Evolutionary conservation across 805 yeast genomes (phyloP), one percentile per base, ranked within the genome.

Genomic region (Wickerhamiella qilinensis): DNA sequence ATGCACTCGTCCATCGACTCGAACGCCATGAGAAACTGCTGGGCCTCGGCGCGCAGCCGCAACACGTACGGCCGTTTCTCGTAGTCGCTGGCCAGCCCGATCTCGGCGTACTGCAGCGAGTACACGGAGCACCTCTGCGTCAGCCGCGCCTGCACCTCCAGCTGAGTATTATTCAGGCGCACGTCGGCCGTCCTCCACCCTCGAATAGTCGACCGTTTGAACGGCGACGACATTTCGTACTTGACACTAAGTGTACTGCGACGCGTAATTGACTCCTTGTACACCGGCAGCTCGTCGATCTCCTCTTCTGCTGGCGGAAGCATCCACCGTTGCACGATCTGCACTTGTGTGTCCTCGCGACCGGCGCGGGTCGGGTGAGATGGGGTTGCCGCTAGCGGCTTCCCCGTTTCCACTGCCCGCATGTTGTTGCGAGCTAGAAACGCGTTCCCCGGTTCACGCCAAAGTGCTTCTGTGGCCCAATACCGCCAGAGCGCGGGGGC

Each of bases 11-110:
- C 73, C 3, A 77, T 67, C 31, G 67, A 63, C 2, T 69, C 55
- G 49, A 82, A 82, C 40, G 72, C 74, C 2, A 88, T 46, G 31
- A 88, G 55, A 44, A 83, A 68, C 56, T 88, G 97, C 55, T 82
- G 85, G 30, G 77, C 70, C 57, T 88, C 97, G 28, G 78, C 69
- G 17, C 98, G 69, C 15, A 88, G 48, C 36, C 98, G 62, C 15
- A 50, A 31, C 1, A 38, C 28, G 35, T 43, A 21, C 16, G 37
- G 39, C 45, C 69, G 70, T 55, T 84, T 83, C 41, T 68, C 69
- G 57, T 84, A 84, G 57, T 88, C 98, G 2, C 73, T 65, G 0
- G 97, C 95, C 12, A 84, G 62, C 0, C 98, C 98, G 33, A 82
- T 59, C 49, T 68, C 75, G 11, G 91, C 86, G 58, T 77, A 76